Base-by-base conservation (phyloP, 164 flowering plant species). In the Euptelea pleiosperma region DNA sequence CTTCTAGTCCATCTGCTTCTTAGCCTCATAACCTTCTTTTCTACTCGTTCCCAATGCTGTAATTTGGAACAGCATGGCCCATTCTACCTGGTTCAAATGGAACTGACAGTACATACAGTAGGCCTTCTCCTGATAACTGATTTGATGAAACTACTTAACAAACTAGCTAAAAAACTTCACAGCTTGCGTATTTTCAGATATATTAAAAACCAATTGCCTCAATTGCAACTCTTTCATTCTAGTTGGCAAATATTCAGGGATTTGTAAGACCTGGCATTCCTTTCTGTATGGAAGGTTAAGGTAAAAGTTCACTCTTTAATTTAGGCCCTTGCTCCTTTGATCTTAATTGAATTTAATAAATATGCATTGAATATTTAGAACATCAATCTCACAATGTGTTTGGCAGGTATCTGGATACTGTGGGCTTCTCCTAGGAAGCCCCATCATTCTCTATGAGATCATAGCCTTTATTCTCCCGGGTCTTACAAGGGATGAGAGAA, bases 401-500 rank as follows among this genome's bases (percentile, higher is more conserved):
- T 52, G 79, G 69, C 85, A 93, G 99, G 99, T 93, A 29, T 93
- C 99, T 52, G 99, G 99, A 60, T 93, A 93, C 63, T 83, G 92
- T 72, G 99, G 99, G 36, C 89, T 93, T 67, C 95, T 93, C 30
- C 40, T 90, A 31, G 99, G 89, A 26, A 88, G 96, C 72, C 99
- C 99, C 15, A 59, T 93, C 19, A 93, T 93, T 67, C 82, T 93
- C 52, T 93, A 93, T 55, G 99, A 93, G 85, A 80, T 93, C 52
- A 90, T 93, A 62, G 97, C 97, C 34, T 93, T 93, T 81, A 81
- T 90, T 70, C 78, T 93, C 61, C 99, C 99, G 2, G 99, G 99
- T 55, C 73, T 90, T 47, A 93, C 99, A 15, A 82, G 52, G 72
- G 72, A 77, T 31, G 99, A 93, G 61, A 80, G 96, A 80, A 76